A percentile compares a stretch with the other conserved stretches of the same genome.
Evolutionary conservation across 2,329 filamentous ascomycete species (phyloP).

Genomic region (Huntiella bhutanensis): DNA sequence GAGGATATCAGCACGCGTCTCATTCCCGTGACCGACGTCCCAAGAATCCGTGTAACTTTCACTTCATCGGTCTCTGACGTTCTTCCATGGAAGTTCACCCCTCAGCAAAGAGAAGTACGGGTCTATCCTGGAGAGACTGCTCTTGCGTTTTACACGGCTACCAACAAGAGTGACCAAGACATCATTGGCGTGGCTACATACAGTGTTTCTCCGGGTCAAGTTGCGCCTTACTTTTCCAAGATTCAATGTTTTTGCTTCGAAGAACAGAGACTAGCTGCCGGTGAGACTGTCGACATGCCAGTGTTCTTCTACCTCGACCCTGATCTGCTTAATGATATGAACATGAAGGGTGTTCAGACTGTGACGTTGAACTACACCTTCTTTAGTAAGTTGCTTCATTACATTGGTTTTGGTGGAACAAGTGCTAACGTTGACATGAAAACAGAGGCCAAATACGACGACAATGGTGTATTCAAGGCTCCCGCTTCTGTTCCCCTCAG

Average conservation of each 20-base stretch:
- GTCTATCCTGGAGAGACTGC: slow-evolving; percentile 93
- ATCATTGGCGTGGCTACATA: slow-evolving; percentile 98
- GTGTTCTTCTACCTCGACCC: slow-evolving; percentile 99
- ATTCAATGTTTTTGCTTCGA: slow-evolving; percentile 99
- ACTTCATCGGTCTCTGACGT: slow-evolving; percentile 89
- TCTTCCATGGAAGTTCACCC: slow-evolving; percentile 90
- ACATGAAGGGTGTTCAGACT: slow-evolving; percentile 85
- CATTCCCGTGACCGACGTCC: slow-evolving; percentile 58
- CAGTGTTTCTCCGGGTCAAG: slow-evolving; percentile 87
- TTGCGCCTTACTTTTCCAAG: slow-evolving; percentile 96
- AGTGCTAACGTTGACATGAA: slow-evolving; percentile 19
- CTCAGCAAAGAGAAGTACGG: slow-evolving; percentile 89
- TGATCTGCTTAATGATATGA: slow-evolving; percentile 77
- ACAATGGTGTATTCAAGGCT: slow-evolving; percentile 26
- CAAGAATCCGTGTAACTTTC: slow-evolving; percentile 87
- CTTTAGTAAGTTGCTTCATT: slow-evolving; percentile 54
- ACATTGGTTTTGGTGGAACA: not conserved
- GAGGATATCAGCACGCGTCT: slow-evolving; percentile 57
- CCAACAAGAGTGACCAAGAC: slow-evolving; percentile 73
- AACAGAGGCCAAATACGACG: slow-evolving; percentile 27
- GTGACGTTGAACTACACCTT: slow-evolving; percentile 96
- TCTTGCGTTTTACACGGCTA: slow-evolving; percentile 92
- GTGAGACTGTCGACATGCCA: slow-evolving; percentile 97
- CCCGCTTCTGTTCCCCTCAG: slow-evolving; percentile 14
- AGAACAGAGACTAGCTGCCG: slow-evolving; percentile 81